Evolutionary conservation across 805 yeast genomes (phyloP).

Genomic region (Candida insectalens): DNA sequence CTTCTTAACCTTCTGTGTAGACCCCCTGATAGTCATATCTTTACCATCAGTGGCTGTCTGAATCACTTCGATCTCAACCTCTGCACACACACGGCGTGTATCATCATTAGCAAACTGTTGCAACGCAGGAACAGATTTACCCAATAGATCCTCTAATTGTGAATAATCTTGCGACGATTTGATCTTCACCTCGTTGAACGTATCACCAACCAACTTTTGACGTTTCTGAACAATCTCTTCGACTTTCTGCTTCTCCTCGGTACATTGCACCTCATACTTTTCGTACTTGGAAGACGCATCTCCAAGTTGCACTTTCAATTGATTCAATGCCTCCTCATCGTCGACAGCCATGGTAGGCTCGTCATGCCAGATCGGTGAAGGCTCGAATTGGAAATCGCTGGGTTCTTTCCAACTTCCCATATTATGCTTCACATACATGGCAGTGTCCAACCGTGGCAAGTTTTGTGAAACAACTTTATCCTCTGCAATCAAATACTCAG

Average conservation of each 20-base stretch:
- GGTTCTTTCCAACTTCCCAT: constrained; percentile 74
- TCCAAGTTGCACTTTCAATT: constrained; percentile 43
- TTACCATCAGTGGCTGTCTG: constrained; percentile 74
- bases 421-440: constrained; percentile 92
- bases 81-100: constrained; percentile 59
- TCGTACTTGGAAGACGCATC: constrained; percentile 28
- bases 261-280: constrained; percentile 31
- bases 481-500: constrained; percentile 36
- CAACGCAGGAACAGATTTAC: constrained; percentile 41
- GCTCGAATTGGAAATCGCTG: constrained; percentile 71
- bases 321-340: constrained; percentile 37
- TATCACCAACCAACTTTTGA: constrained; percentile 22
- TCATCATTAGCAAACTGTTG: constrained; percentile 66
- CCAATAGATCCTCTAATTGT: constrained; percentile 42
- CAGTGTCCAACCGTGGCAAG: constrained; percentile 63
- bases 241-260: constrained; percentile 38
- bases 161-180: constrained; percentile 27
- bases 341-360: constrained; percentile 65
- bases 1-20: constrained; percentile 45
- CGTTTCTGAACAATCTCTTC: constrained; percentile 31
- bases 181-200: constrained; percentile 28
- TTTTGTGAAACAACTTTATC: constrained; percentile 58
- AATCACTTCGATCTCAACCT: constrained; percentile 85
- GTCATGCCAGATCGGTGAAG: constrained; percentile 95
- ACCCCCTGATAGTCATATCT: constrained; percentile 52